Percentiles rank a stretch among this genome's conserved stretches.
Evolutionary conservation across 306 rosid species (phyloP).

Genomic region (Acacia melanoxylon): DNA sequence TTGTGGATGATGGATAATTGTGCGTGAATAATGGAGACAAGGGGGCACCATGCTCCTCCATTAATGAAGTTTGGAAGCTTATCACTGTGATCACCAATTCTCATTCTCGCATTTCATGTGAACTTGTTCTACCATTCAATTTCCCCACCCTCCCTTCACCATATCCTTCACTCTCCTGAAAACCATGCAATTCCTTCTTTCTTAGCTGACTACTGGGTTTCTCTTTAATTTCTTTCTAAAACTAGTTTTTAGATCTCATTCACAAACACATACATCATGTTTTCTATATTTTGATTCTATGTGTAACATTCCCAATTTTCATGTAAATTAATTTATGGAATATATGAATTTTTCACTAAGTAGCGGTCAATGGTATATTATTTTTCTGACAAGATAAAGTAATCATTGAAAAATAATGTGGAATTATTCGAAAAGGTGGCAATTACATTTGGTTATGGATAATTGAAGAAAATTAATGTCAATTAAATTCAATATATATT

Average conservation of each 20-base stretch:
- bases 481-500: too few relatives aligned
- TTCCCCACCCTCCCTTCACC: not conserved
- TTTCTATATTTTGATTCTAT: too few relatives aligned
- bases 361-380: too few relatives aligned
- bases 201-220: not conserved
- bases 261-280: not conserved
- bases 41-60: not conserved
- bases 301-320: too few relatives aligned
- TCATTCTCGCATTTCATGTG: slow-evolving; percentile 29
- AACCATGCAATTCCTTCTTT: not conserved
- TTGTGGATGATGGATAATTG: too few relatives aligned
- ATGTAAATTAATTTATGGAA: too few relatives aligned
- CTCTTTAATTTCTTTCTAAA: not conserved
- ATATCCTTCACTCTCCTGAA: not conserved
- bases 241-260: not conserved
- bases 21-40: not conserved
- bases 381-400: too few relatives aligned
- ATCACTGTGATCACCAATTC: slow-evolving; percentile 22
- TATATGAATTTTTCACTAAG: too few relatives aligned
- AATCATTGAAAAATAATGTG: too few relatives aligned
- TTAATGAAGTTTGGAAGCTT: slow-evolving; percentile 34
- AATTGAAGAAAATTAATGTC: too few relatives aligned
- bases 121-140: slow-evolving; percentile 1
- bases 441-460: too few relatives aligned
- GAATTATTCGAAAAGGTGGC: too few relatives aligned